Conservation (phyloP, 768 basidiomycete species). For the Butyriboletus loyo region DNA sequence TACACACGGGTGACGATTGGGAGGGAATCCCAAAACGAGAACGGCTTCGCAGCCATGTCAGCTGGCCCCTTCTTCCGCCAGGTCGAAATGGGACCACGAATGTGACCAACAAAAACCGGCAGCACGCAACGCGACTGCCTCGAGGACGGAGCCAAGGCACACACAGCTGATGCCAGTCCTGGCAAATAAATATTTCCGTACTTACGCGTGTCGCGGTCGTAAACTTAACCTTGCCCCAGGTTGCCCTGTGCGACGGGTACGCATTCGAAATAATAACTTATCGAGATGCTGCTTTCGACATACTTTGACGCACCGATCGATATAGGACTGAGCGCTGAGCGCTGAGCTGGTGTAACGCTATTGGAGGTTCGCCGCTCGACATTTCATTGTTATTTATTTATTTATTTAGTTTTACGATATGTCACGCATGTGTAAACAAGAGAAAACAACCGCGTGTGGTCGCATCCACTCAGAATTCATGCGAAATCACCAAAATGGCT, state of each 20-base stretch:
- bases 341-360: background rate
- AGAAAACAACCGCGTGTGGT: slow-evolving; percentile 13
- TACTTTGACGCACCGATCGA: slow-evolving; percentile 15
- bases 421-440: slow-evolving; percentile 11
- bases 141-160: slow-evolving; percentile 35
- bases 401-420: slow-evolving; percentile 10
- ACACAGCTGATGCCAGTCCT: slow-evolving; percentile 16
- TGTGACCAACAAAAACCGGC: slow-evolving; percentile 15
- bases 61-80: slow-evolving; percentile 13
- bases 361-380: slow-evolving; percentile 1
- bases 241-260: slow-evolving; percentile 13
- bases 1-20: too few species aligned
- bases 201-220: slow-evolving; percentile 18
- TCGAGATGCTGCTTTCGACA: slow-evolving; percentile 11
- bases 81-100: slow-evolving; percentile 11
- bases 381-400: slow-evolving; percentile 10
- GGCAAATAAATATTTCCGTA: slow-evolving; percentile 30
- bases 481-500: slow-evolving; percentile 23
- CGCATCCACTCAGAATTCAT: slow-evolving; percentile 1
- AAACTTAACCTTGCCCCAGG: slow-evolving; percentile 34
- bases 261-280: slow-evolving; percentile 6
- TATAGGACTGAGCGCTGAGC: slow-evolving; percentile 12
- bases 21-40: slow-evolving; percentile 14
- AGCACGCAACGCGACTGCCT: slow-evolving; percentile 32
- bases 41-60: slow-evolving; percentile 8